Percentiles rank a stretch among this genome's conserved stretches.
phyloP scores from a whole-genome alignment of 2,329 filamentous ascomycete genomes.

The Teratosphaeria nubilosa region DNA sequence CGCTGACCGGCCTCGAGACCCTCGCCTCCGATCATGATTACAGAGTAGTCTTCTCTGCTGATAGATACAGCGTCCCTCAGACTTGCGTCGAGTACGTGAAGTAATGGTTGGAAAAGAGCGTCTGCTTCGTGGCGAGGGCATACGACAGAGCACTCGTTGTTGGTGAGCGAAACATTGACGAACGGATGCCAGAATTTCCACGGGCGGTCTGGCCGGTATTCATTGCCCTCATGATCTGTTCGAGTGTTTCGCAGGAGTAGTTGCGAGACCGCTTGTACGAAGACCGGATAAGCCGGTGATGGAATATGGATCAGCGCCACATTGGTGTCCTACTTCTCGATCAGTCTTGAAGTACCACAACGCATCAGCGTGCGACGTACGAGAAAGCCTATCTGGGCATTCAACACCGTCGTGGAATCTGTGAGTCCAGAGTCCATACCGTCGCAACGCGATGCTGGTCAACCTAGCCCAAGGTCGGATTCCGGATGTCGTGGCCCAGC shows the following conservation, averaged over 20 bases:
- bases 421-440: constrained; percentile 15
- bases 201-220: constrained; percentile 25
- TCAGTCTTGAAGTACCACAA: constrained; percentile 1
- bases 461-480: not conserved
- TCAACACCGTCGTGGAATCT: constrained; percentile 35
- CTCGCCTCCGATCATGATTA: constrained; percentile 81
- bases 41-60: constrained; percentile 73
- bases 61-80: constrained; percentile 50
- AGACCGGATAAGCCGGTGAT: constrained; percentile 61
- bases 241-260: constrained; percentile 51
- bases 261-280: constrained; percentile 79
- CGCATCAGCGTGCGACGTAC: constrained; percentile 25
- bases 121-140: constrained; percentile 68
- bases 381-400: constrained; percentile 40
- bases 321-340: constrained; percentile 59
- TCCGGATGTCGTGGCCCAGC: not conserved
- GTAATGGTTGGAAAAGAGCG: constrained; percentile 63
- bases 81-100: constrained; percentile 49
- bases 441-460: not conserved
- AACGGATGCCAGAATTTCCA: constrained; percentile 60
- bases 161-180: constrained; percentile 86
- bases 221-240: constrained; percentile 32
- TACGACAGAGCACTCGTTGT: constrained; percentile 84
- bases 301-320: constrained; percentile 88
- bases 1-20: constrained; percentile 84